These are phyloP conservation scores for Graphiopsis chlorocephala DNA, from an alignment of 2,329 filamentous ascomycete species.

Conservation along the genomic window DNA sequence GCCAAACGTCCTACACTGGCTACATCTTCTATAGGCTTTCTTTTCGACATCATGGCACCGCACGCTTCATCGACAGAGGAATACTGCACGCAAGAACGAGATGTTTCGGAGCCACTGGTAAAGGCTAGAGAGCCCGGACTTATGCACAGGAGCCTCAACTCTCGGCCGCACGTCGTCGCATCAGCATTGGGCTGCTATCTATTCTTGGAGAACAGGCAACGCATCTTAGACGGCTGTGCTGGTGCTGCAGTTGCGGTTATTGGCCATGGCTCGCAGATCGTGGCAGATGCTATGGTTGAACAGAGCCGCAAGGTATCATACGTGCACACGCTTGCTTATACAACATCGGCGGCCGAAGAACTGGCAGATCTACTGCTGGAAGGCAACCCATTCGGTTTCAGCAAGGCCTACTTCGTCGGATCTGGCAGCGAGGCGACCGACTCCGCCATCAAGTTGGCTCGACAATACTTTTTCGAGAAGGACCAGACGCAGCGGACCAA, in stretches of 20 bases:
- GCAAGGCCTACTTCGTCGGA: constrained; percentile 49
- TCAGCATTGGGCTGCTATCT: neutral
- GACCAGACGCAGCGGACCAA: constrained; percentile 47
- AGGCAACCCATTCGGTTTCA: constrained; percentile 49
- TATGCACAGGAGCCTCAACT: neutral
- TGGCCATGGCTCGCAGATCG: constrained; percentile 51
- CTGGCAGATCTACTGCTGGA: constrained; percentile 47
- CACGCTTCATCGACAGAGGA: neutral
- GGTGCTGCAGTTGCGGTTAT: constrained; percentile 70
- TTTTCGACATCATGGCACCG: neutral
- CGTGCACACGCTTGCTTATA: constrained; percentile 57
- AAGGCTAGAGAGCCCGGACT: neutral
- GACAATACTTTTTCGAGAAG: constrained; percentile 62
- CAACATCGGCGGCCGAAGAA: constrained; percentile 51
- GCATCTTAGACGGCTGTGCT: constrained; percentile 67
- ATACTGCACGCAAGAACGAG: neutral
- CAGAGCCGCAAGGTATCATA: constrained; percentile 61
- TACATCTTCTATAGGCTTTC: too few species aligned
- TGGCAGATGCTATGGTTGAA: constrained; percentile 56
- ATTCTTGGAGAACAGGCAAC: constrained; percentile 36
- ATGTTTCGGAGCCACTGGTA: neutral
- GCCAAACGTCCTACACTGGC: neutral
- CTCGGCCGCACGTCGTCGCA: neutral
- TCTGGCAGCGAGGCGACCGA: constrained; percentile 65
- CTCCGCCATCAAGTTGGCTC: constrained; percentile 61